Conservation (phyloP, 179 eudicot species). For the Vitellaria paradoxa region DNA sequence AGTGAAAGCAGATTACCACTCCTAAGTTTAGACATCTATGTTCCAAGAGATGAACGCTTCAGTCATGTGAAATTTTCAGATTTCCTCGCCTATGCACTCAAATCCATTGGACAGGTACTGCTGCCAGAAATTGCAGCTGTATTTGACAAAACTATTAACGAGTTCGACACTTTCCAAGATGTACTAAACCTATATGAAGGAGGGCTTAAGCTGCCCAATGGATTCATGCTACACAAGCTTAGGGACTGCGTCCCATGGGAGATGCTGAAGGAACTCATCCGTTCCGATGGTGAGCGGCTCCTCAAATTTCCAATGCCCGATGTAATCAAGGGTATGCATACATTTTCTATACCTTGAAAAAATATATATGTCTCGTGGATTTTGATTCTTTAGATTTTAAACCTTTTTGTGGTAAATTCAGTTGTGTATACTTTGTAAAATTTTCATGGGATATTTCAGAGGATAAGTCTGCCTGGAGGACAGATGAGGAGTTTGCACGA, state of each 20-base stretch:
- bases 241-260: constrained; percentile 49
- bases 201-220: constrained; percentile 36
- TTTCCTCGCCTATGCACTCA: constrained; percentile 58
- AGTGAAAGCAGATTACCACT: constrained; percentile 63
- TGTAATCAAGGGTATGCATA: constrained; percentile 54
- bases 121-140: constrained; percentile 39
- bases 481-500: constrained; percentile 91
- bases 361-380: background rate
- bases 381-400: background rate
- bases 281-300: constrained; percentile 45
- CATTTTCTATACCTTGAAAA: background rate
- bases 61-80: constrained; percentile 63
- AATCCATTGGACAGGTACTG: constrained; percentile 54
- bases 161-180: constrained; percentile 71
- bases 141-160: constrained; percentile 53
- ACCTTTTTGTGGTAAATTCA: background rate
- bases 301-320: constrained; percentile 73
- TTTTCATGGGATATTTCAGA: constrained; percentile 23
- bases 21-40: constrained; percentile 57
- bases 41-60: constrained; percentile 84
- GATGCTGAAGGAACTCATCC: constrained; percentile 40
- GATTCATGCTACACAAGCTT: constrained; percentile 24
- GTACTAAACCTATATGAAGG: constrained; percentile 49
- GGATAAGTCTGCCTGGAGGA: constrained; percentile 75
- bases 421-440: background rate